Base-by-base conservation (phyloP, 1,284 basidiomycete genomes). In the Mycena sp. region DNA sequence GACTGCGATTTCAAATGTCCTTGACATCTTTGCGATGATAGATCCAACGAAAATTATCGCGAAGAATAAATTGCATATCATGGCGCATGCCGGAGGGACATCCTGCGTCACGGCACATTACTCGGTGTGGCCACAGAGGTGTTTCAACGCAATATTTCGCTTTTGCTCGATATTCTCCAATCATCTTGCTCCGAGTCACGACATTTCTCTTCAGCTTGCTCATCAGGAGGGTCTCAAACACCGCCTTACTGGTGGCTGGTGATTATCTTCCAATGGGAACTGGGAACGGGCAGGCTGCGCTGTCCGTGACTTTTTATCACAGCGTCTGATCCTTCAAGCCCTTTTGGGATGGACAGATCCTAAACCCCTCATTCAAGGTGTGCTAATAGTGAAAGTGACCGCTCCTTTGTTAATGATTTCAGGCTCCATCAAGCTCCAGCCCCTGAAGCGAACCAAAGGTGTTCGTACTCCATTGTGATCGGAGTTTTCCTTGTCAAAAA, bases 81-180 rank as follows among this genome's bases (percentile, higher is more conserved):
- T 82, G 0, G 26, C 65, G 0, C 79, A 81, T 58, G 37, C 77
- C 4, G 32, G 46, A 0, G 67, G 0, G 72, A 79, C 52, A 74
- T 81, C 29, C 48, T 45, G 0, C 67, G 72, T 0, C 77, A 78
- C 69, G 79, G 78, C 0, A 78, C 80, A 14, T 59, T 72, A 1
- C 53, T 79, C 45, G 60, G 73, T 0, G 72, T 69, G 25, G 70
- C 72, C 4, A 80, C 78, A 0, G 79, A 82, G 60, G 52, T 76
- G 69, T 7, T 82, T 71, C 62, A 81, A 82, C 64, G 70, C 70
- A 1, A 68, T 81, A 1, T 81, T 83, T 54, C 74, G 76, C 0
- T 35, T 69, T 7, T 78, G 74, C 40, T 75, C 73, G n/a, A 67
- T 81, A 6, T 67, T 74, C 1, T 75, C 72, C 17, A 81, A 81